These are phyloP conservation scores for Solioccasus polychromus DNA, from an alignment of 768 basidiomycete genomes.

Conservation along the genomic window DNA sequence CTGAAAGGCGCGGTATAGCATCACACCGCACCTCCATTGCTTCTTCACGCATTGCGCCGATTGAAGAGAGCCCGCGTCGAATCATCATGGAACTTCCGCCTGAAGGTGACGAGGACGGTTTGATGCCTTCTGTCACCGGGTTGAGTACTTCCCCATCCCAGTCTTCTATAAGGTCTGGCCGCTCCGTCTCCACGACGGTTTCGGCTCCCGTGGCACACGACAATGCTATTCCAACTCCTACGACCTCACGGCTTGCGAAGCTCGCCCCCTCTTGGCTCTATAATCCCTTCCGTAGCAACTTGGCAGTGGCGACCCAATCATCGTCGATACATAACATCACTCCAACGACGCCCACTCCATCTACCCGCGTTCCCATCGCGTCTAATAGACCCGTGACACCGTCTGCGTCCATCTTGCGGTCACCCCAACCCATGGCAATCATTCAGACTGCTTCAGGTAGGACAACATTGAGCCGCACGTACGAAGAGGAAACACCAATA, in stretches of 20 bases:
- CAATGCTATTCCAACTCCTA: slow-evolving; percentile 23
- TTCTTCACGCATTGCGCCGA: slow-evolving; percentile 51
- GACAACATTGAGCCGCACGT: slow-evolving; percentile 47
- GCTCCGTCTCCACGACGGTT: slow-evolving; percentile 44
- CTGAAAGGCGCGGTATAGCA: slow-evolving; percentile 38
- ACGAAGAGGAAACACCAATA: slow-evolving; percentile 54
- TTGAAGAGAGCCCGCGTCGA: slow-evolving; percentile 67
- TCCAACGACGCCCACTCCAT: slow-evolving; percentile 22
- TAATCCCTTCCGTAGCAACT: slow-evolving; percentile 65
- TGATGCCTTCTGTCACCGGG: slow-evolving; percentile 32
- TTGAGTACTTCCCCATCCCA: slow-evolving; percentile 67
- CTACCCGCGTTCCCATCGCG: slow-evolving; percentile 30
- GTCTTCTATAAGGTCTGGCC: slow-evolving; percentile 54
- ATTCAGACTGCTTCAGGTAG: slow-evolving; percentile 38
- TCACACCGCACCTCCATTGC: slow-evolving; percentile 51
- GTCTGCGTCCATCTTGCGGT: slow-evolving; percentile 32
- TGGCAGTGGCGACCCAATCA: slow-evolving; percentile 40
- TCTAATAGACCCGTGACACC: slow-evolving; percentile 30
- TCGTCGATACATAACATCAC: slow-evolving; percentile 44
- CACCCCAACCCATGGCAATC: slow-evolving; percentile 43
- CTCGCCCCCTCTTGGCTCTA: slow-evolving; percentile 78
- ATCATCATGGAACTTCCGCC: slow-evolving; percentile 50
- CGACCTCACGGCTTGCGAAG: slow-evolving; percentile 47
- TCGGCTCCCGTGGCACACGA: slow-evolving; percentile 20
- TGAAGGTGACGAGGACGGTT: slow-evolving; percentile 34